Conservation (phyloP, 1,284 basidiomycete species). For the Puccinia triticina region DNA sequence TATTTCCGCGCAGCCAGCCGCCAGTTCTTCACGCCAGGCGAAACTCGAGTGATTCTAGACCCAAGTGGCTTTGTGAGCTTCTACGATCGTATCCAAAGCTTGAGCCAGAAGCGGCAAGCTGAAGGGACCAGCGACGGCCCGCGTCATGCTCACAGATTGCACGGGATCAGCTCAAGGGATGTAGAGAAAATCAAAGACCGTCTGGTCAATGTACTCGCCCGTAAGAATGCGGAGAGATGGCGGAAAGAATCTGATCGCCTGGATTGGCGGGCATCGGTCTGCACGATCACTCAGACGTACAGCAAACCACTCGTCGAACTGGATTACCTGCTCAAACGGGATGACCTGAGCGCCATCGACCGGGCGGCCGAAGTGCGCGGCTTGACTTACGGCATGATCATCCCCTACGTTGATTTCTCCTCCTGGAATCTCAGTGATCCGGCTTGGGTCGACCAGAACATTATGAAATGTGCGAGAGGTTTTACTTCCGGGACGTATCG, state of each 20-base stretch:
- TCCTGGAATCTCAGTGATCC: not conserved
- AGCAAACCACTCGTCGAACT: not conserved
- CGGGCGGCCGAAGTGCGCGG: constrained; percentile 2
- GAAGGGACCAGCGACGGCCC: not conserved
- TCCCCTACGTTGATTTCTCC: constrained; percentile 26
- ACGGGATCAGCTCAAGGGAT: constrained; percentile 34
- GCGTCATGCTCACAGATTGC: not conserved
- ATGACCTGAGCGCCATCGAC: too few species aligned
- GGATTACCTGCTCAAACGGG: not conserved
- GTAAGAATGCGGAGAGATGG: constrained; percentile 25
- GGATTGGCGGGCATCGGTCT: not conserved
- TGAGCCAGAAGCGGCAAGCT: not conserved
- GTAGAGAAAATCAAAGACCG: not conserved
- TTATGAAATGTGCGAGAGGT: not conserved
- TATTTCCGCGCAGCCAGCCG: constrained; percentile 62
- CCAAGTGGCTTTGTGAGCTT: too few species aligned
- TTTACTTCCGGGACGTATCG: constrained; percentile 8
- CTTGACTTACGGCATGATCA: not conserved
- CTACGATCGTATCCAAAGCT: constrained; percentile 55
- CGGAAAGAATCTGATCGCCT: too few species aligned
- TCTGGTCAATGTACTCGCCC: constrained; percentile 14
- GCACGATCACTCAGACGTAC: constrained; percentile 2
- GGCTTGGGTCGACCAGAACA: not conserved
- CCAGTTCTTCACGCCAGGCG: constrained; percentile 63
- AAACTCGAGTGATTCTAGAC: constrained; percentile 62